These are phyloP conservation scores for Phytophthora idaei DNA, from an alignment of 352 stramenopile genomes.

Conservation along the genomic window DNA sequence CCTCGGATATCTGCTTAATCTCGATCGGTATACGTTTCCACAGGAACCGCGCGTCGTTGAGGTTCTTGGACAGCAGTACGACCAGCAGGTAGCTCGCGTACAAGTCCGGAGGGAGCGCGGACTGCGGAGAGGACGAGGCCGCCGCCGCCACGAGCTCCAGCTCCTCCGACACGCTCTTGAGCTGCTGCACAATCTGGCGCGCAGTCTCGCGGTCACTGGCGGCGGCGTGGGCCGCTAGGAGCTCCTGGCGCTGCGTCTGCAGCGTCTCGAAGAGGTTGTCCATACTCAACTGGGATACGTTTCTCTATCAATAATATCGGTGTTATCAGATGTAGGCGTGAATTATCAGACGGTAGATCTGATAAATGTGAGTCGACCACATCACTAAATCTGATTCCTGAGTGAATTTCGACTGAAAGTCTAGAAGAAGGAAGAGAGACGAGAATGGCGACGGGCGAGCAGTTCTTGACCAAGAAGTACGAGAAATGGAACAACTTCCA, in stretches of 20 bases:
- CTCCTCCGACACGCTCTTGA: conserved; percentile 56
- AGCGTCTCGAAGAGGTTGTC: conserved; percentile 54
- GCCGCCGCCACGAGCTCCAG: conserved; percentile 62
- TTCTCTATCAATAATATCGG: background rate
- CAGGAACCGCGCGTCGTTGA: conserved; percentile 77
- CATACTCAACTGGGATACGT: conserved; percentile 34
- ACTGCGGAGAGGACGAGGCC: conserved; percentile 25
- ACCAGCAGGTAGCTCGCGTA: conserved; percentile 66
- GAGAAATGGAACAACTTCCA: conserved; percentile 90
- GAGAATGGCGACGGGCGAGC: conserved; percentile 51
- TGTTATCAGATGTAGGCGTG: background rate
- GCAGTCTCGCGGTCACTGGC: conserved; percentile 24
- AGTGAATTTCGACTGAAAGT: background rate
- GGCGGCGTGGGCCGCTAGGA: conserved; percentile 37
- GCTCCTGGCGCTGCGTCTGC: conserved; percentile 42
- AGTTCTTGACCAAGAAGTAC: conserved; percentile 89
- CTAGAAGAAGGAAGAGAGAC: background rate
- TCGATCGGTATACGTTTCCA: conserved; percentile 67
- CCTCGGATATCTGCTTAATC: conserved; percentile 49
- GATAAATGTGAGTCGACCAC: background rate
- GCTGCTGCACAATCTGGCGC: conserved; percentile 27
- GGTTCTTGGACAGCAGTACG: conserved; percentile 52
- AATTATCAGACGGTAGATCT: background rate
- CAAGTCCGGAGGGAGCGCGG: conserved; percentile 56
- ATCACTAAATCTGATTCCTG: background rate